phyloP scores from a whole-genome alignment of 306 rosid genomes.

The Hylodesmum podocarpum region DNA sequence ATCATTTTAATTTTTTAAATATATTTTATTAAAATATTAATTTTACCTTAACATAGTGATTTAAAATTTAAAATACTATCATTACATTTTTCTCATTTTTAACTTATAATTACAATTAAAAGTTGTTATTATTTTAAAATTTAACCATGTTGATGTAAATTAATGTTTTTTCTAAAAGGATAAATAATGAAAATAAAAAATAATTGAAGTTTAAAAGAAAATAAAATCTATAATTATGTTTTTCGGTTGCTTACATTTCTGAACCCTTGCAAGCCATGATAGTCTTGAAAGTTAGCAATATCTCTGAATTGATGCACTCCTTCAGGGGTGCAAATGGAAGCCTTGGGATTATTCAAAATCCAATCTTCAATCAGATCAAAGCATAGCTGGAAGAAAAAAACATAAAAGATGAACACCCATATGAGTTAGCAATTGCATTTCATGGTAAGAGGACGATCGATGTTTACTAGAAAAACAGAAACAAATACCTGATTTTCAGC shows the following conservation, averaged over 20 bases:
- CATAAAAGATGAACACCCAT: background rate
- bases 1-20: no score
- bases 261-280: conserved; percentile 77
- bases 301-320: conserved; percentile 62
- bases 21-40: no score
- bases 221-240: background rate
- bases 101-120: no score
- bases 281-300: conserved; percentile 81
- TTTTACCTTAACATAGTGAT: no score
- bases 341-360: conserved; percentile 66
- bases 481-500: conserved; percentile 81
- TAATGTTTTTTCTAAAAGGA: no score
- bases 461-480: background rate
- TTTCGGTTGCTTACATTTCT: conserved; percentile 46
- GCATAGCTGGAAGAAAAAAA: conserved; percentile 48
- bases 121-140: no score
- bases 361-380: conserved; percentile 66
- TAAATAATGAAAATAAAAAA: no score
- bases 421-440: background rate
- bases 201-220: no score
- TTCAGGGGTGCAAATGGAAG: conserved; percentile 78
- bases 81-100: no score
- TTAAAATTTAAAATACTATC: no score
- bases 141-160: no score
- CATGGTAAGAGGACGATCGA: background rate